Evolutionary conservation across 495 filamentous ascomycete species (phyloP).

Genomic region (Tetracladium setigerum): DNA sequence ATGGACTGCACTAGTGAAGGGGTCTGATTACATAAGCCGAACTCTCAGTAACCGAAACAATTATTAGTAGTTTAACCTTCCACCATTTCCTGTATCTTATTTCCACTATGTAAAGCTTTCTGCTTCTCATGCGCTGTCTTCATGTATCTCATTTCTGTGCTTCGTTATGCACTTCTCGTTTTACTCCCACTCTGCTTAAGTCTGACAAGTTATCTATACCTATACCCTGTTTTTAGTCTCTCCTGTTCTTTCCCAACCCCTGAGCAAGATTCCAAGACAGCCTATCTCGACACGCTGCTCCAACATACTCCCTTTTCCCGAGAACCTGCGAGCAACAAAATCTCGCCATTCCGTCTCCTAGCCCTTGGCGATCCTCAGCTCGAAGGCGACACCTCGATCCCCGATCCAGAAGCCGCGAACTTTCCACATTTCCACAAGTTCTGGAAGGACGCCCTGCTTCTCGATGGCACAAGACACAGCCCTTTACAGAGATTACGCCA

Average conservation of each 20-base stretch:
- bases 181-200: slow-evolving; percentile 64
- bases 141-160: slow-evolving; percentile 49
- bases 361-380: slow-evolving; percentile 91
- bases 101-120: too few relatives aligned
- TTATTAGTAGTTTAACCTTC: too few relatives aligned
- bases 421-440: slow-evolving; percentile 51
- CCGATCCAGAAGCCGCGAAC: slow-evolving; percentile 47
- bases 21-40: too few relatives aligned
- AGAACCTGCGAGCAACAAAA: slow-evolving; percentile 33
- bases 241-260: slow-evolving; percentile 74
- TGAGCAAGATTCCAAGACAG: slow-evolving; percentile 19
- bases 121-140: too few relatives aligned
- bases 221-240: slow-evolving; percentile 71
- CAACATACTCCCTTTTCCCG: slow-evolving; percentile 8
- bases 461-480: slow-evolving; percentile 24
- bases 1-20: too few relatives aligned
- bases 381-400: slow-evolving; percentile 83
- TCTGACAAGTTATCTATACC: slow-evolving; percentile 71
- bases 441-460: slow-evolving; percentile 39
- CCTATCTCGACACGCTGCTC: slow-evolving; percentile 36
- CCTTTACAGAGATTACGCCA: slow-evolving; percentile 21
- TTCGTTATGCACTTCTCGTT: slow-evolving; percentile 53
- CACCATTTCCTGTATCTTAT: too few relatives aligned
- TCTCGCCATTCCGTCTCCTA: slow-evolving; percentile 78
- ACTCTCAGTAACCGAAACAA: too few relatives aligned